Base-by-base conservation (phyloP, 768 basidiomycete genomes). In the Boletus insuetus region DNA sequence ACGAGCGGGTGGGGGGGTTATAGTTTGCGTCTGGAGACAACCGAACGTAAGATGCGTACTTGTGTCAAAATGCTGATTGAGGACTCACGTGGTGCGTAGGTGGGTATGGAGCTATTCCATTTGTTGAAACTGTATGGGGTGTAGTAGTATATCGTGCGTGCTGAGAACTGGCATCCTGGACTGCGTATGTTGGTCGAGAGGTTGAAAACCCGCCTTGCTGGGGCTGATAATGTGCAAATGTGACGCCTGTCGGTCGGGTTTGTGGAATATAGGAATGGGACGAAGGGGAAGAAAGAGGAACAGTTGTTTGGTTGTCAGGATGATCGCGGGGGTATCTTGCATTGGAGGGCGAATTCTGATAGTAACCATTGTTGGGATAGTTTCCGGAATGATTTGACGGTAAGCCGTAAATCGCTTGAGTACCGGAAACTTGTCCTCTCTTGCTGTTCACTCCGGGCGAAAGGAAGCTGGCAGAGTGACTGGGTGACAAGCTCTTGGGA, bases 201-300 rank as follows among this genome's bases (percentile, higher is more conserved):
- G 71, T 71, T 12, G 73, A 67, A 38, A 73, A 73, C 10, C 69
- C 74, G 17, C 70, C 71, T 56, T 68, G 73, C 38, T 72, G 69
- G 12, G 72, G 72, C 20, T 73, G 73, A 60, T 73, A 73, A 44
- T 73, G 72, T 29, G 73, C 71, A 56, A 73, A 73, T 11, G 72
- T 73, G 47, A 74, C 65, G 14, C 64, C 58, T 39, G 64, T 16
- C 9, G 69, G 42, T 34, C 59, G 68, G 7, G 64, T 42, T 24
- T 64, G 61, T 40, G 69, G 41, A 41, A 55, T 22, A 22, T 58
- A 57, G n/a, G 63, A 44, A 19, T 58, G 62, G 10, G 69, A 41
- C 1, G 62, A 22, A 29, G 54, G 51, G 29, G 54, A 56, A 48
- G 69, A 22, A 29, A 29, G 26, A 29, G 26, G 26, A 34, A 44